Conservation (phyloP, 345 rosid species). For the Heritiera fomes region DNA sequence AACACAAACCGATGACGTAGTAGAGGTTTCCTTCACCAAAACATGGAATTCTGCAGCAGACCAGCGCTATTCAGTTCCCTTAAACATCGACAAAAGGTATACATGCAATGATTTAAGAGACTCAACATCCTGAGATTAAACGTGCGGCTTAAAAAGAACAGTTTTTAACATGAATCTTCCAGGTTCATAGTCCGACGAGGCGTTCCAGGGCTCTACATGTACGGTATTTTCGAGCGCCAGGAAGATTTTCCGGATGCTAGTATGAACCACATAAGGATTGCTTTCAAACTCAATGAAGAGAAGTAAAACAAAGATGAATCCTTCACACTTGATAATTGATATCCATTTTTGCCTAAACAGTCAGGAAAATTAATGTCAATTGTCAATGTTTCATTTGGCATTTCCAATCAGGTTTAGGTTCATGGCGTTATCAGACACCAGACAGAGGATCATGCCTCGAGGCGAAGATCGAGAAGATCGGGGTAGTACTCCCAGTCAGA, state of each 20-base stretch:
- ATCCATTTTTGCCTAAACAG: neutral
- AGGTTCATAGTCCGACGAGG: constrained; percentile 77
- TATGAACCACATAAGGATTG: constrained; percentile 86
- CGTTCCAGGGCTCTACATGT: constrained; percentile 62
- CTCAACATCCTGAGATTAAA: neutral
- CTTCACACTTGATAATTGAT: neutral
- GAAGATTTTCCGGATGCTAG: constrained; percentile 80
- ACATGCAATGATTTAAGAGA: neutral
- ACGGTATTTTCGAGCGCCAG: constrained; percentile 64
- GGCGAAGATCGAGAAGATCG: constrained; percentile 38
- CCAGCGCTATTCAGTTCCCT: constrained; percentile 46
- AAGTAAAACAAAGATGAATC: constrained; percentile 39
- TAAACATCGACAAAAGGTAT: constrained; percentile 88
- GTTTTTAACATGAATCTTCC: neutral
- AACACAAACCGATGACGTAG: constrained; percentile 46
- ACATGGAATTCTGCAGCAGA: constrained; percentile 45
- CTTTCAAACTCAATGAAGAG: constrained; percentile 62
- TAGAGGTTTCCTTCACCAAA: constrained; percentile 69
- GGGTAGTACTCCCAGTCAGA: neutral
- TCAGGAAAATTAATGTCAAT: neutral
- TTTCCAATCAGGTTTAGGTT: constrained; percentile 56
- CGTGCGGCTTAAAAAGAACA: neutral
- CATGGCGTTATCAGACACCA: constrained; percentile 75
- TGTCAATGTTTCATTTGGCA: neutral
- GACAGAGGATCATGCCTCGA: constrained; percentile 74